Conservation (phyloP, 2,329 filamentous ascomycete genomes). For the Talaromyces sp. region DNA sequence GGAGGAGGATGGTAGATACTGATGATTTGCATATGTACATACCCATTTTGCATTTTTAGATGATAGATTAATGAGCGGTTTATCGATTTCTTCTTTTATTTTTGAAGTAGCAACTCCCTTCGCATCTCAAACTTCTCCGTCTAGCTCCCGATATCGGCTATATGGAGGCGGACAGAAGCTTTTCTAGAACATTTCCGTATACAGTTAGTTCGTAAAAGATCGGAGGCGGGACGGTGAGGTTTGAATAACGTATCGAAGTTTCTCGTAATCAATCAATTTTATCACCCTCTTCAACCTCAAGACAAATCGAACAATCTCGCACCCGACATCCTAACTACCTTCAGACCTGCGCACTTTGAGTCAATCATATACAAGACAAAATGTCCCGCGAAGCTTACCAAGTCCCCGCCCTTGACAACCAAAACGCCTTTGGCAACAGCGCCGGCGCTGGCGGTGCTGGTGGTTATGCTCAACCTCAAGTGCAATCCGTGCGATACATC, state of each 20-base stretch:
- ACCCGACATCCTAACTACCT: background rate
- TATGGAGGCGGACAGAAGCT: background rate
- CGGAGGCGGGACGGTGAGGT: conserved; percentile 7
- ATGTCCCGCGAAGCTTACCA: conserved; percentile 77
- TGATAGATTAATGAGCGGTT: background rate
- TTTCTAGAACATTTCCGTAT: conserved; percentile 5
- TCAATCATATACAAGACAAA: background rate
- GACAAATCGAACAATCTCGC: background rate
- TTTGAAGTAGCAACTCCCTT: background rate
- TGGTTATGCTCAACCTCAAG: conserved; percentile 36
- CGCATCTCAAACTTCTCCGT: background rate
- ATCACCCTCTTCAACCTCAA: background rate
- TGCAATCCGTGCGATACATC: conserved; percentile 63
- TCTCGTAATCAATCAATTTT: background rate
- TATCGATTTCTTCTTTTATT: background rate
- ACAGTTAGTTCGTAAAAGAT: conserved; percentile 1
- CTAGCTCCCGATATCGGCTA: background rate
- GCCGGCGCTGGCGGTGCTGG: conserved; percentile 41
- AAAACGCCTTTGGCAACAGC: conserved; percentile 41
- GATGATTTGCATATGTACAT: conserved; percentile 16
- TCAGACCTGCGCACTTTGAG: background rate
- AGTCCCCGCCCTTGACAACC: conserved; percentile 56
- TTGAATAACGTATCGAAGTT: background rate
- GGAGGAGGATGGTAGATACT: conserved; percentile 80
- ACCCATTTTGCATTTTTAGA: conserved; percentile 14